phyloP scores from a whole-genome alignment of 2,329 filamentous ascomycete species.

The Arthrinium puccinioides region DNA sequence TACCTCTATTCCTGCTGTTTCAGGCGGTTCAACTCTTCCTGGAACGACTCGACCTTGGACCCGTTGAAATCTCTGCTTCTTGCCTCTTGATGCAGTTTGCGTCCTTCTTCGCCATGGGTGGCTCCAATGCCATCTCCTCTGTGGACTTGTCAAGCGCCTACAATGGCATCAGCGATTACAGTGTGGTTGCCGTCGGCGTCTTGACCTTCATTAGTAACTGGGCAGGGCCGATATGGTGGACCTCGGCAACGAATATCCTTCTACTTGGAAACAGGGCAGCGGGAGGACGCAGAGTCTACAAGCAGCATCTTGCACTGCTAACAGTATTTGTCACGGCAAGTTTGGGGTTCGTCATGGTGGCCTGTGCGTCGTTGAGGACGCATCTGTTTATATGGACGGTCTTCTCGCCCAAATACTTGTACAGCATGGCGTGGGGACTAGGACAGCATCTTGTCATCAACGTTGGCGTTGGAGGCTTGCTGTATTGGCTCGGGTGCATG shows the following conservation, averaged over 20 bases:
- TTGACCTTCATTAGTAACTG: constrained; percentile 88
- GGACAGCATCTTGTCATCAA: constrained; percentile 75
- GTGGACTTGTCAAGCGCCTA: constrained; percentile 92
- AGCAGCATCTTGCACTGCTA: constrained; percentile 51
- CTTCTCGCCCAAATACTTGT: constrained; percentile 94
- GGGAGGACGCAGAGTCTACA: constrained; percentile 8
- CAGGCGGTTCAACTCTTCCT: constrained; percentile 49
- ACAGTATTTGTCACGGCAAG: constrained; percentile 65
- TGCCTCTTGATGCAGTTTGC: constrained; percentile 71
- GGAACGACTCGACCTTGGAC: constrained; percentile 36
- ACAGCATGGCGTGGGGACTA: constrained; percentile 80
- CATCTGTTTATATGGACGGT: constrained; percentile 99
- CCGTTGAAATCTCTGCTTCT: constrained; percentile 58
- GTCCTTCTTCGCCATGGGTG: constrained; percentile 84
- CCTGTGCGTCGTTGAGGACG: constrained; percentile 74
- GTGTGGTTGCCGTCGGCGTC: constrained; percentile 69
- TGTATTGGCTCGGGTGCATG: constrained; percentile 52
- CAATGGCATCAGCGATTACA: constrained; percentile 81
- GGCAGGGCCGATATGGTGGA: constrained; percentile 87
- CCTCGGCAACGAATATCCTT: constrained; percentile 55
- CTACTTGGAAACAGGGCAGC: constrained; percentile 30
- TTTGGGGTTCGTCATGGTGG: constrained; percentile 72
- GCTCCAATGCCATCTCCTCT: constrained; percentile 92
- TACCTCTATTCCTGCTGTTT: constrained; percentile 77
- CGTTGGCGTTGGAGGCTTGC: constrained; percentile 49